Evolutionary conservation across 1,284 basidiomycete genomes (phyloP).

Genomic region (Moniliophthora roreri): DNA sequence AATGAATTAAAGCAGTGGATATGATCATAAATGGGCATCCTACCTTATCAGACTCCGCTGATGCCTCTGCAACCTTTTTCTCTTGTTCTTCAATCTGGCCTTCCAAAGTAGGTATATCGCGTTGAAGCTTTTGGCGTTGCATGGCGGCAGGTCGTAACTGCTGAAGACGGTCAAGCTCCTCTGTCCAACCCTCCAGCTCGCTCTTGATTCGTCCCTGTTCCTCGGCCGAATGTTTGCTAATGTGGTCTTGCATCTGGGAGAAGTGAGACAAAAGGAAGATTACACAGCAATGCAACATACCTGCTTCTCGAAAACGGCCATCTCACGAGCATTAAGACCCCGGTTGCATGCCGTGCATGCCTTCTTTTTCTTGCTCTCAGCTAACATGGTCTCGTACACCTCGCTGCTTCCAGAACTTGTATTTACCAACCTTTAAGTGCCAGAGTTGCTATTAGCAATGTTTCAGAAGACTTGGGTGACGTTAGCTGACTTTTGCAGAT

Average conservation of each 20-base stretch:
- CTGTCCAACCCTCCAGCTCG: conserved; percentile 63
- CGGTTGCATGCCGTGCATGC: conserved; percentile 81
- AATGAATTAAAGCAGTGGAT: conserved; percentile 9
- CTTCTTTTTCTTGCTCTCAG: conserved; percentile 61
- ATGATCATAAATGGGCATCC: conserved; percentile 12
- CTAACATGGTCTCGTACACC: conserved; percentile 67
- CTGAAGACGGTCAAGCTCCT: conserved; percentile 59
- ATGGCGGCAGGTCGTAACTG: conserved; percentile 55
- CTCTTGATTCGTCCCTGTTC: conserved; percentile 37
- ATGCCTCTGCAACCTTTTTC: conserved; percentile 48
- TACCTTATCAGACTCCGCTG: conserved; percentile 59
- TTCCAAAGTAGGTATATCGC: conserved; percentile 70
- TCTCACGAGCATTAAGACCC: conserved; percentile 61
- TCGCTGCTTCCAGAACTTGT: conserved; percentile 39
- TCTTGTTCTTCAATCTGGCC: conserved; percentile 62
- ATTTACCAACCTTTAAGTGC: conserved; percentile 16
- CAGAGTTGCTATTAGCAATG: conserved; percentile 14
- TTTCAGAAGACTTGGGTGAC: conserved; percentile 16
- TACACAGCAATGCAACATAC: conserved; percentile 38
- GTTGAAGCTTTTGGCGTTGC: conserved; percentile 49
- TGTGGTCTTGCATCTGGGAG: conserved; percentile 52
- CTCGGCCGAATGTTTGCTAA: conserved; percentile 48
- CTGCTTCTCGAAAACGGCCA: conserved; percentile 64
- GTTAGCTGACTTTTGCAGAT: no score
- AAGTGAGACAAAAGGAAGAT: conserved; percentile 2